Evolutionary conservation across 768 basidiomycete species (phyloP).

Genomic region (Tephrocybe sp.): DNA sequence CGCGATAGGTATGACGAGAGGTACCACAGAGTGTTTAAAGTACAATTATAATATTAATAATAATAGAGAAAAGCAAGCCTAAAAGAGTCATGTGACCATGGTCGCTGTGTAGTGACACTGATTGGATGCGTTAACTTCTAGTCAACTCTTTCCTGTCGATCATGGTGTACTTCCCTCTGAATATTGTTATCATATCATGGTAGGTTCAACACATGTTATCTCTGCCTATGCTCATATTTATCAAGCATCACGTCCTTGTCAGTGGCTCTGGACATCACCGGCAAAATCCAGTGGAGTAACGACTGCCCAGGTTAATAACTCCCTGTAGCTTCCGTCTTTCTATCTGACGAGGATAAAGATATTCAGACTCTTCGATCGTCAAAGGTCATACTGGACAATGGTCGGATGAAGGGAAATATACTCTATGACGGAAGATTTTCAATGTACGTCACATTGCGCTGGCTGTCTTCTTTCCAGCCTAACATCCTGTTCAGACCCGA

Average conservation of each 20-base stretch:
- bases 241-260: conserved; percentile 25
- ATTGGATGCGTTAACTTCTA: background rate
- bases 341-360: conserved; percentile 9
- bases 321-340: background rate
- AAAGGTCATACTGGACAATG: conserved; percentile 62
- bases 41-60: too few species aligned
- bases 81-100: too few species aligned
- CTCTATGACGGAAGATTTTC: conserved; percentile 59
- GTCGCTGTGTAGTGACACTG: conserved; percentile 22
- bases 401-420: conserved; percentile 51
- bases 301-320: conserved; percentile 53
- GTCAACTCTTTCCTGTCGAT: background rate
- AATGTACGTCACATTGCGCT: conserved; percentile 48
- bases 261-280: conserved; percentile 55
- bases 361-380: conserved; percentile 48
- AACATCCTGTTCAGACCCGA: conserved; percentile 47
- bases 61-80: too few species aligned
- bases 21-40: too few species aligned
- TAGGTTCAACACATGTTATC: conserved; percentile 7
- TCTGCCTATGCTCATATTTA: background rate
- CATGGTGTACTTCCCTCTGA: conserved; percentile 17
- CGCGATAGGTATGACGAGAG: too few species aligned
- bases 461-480: background rate
- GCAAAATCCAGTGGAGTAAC: conserved; percentile 72
- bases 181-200: conserved; percentile 31